Evolutionary conservation across 169 alveolate species (phyloP).

Genomic region (Theileria sp.): DNA sequence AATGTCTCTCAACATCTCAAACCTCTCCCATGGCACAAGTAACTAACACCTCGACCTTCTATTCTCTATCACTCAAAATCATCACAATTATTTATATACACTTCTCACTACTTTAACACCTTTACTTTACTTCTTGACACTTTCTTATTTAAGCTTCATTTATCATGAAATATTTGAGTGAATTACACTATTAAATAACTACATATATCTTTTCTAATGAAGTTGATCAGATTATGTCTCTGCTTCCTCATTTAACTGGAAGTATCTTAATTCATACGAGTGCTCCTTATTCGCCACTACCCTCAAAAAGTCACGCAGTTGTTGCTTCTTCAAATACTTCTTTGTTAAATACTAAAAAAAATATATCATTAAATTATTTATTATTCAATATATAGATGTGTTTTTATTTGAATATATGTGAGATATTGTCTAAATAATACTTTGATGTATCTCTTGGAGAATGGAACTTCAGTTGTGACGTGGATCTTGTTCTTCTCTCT

Average conservation of each 20-base stretch:
- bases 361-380: constrained; percentile 1
- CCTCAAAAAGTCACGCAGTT: constrained; percentile 95
- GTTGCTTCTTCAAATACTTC: constrained; percentile 96
- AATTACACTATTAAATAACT: too few relatives aligned
- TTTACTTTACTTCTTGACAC: background rate
- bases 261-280: constrained; percentile 90
- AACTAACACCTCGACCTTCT: background rate
- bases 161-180: background rate
- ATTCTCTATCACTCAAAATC: background rate
- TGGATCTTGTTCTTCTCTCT: constrained; percentile 88
- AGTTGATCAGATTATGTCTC: constrained; percentile 57
- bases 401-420: background rate
- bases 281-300: constrained; percentile 92
- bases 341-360: constrained; percentile 93
- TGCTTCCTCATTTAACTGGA: constrained; percentile 88
- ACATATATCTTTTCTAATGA: background rate
- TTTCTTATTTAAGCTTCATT: background rate
- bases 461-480: constrained; percentile 92
- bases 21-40: background rate
- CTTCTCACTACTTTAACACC: background rate
- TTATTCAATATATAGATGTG: background rate
- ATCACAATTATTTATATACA: background rate
- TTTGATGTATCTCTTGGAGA: constrained; percentile 95
- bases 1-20: background rate
- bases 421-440: constrained; percentile 40